Evolutionary conservation across 257 asterid species (phyloP).

Genomic region (Schizonepeta tenuifolia): DNA sequence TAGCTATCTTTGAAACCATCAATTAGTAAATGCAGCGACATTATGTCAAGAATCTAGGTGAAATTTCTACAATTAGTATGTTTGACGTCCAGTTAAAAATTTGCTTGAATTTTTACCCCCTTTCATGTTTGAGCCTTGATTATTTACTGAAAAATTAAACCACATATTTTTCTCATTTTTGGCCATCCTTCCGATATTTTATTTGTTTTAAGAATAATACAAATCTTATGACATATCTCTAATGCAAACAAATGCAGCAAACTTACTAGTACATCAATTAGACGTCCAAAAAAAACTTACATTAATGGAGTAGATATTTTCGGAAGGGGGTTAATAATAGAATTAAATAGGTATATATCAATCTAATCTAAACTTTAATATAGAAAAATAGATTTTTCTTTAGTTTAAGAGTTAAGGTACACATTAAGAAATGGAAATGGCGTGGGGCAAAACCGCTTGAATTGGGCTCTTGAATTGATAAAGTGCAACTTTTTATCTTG

Average conservation of each 20-base stretch:
- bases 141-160: too few relatives aligned
- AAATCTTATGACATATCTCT: too few relatives aligned
- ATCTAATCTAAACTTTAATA: not conserved
- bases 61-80: too few relatives aligned
- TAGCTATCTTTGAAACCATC: too few relatives aligned
- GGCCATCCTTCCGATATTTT: not conserved
- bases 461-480: constrained; percentile 35
- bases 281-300: too few relatives aligned
- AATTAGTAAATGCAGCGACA: too few relatives aligned
- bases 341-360: not conserved
- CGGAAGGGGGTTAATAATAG: not conserved
- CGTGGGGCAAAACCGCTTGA: constrained; percentile 33
- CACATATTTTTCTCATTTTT: not conserved
- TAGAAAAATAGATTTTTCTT: not conserved
- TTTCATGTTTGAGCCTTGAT: too few relatives aligned
- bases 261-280: not conserved
- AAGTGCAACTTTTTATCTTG: constrained; percentile 34
- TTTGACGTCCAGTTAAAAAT: too few relatives aligned
- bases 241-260: too few relatives aligned
- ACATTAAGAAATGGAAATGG: constrained; percentile 22
- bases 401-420: not conserved
- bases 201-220: not conserved
- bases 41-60: too few relatives aligned
- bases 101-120: too few relatives aligned
- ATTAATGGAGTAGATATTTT: too few relatives aligned